Evolutionary conservation across 1,284 basidiomycete genomes (phyloP), one percentile per base, ranked within the genome.

Genomic region (Cutaneotrichosporon sp.): DNA sequence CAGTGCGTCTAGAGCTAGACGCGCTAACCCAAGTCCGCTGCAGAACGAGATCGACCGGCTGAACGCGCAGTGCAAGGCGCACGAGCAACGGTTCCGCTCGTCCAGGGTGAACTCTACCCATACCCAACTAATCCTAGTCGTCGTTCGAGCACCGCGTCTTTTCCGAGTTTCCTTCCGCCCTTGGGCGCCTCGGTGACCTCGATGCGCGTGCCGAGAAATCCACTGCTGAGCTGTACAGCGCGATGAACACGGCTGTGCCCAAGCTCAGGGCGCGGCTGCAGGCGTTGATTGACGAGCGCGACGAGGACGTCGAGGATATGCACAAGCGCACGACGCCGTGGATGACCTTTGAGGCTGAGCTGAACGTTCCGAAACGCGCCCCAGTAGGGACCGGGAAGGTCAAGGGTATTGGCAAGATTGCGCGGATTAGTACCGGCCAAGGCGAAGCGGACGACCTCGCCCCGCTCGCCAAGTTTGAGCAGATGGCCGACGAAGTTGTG

Each of bases 101-200:
- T 68, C 69, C 18, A 71, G 72, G 65, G 77, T 76, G 52, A 30
- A 72, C 65, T 4, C 4, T 2, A 2, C 30, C 14, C 0, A 5
- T n/a, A 18, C 7, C 26, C 9, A 16, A 10, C 62, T 59, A 30
- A 68, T 21, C 3, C 2, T 36, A 76, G 77, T 66, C 71, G 6
- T 72, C 74, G 22, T 73, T 79, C 38, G 76, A 77, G 56, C 76
- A 78, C 56, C 72, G 75, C 26, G 65, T 79, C 9, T 71, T 77
- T 52, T 63, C 68, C 11, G 76, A 78, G 56, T 65, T 72, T 18
- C 71, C 73, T 9, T 61, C 62, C 5, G 61, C 73, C 7, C 63
- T 78, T 5, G 62, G 65, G 5, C 55, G 65, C 5, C 60, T 79
- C 11, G 64, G 63, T 21, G 69, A 72, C 34, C 64, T 69, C 2